Base-by-base conservation (phyloP, 345 rosid species). In the Streptanthus diversifolius region DNA sequence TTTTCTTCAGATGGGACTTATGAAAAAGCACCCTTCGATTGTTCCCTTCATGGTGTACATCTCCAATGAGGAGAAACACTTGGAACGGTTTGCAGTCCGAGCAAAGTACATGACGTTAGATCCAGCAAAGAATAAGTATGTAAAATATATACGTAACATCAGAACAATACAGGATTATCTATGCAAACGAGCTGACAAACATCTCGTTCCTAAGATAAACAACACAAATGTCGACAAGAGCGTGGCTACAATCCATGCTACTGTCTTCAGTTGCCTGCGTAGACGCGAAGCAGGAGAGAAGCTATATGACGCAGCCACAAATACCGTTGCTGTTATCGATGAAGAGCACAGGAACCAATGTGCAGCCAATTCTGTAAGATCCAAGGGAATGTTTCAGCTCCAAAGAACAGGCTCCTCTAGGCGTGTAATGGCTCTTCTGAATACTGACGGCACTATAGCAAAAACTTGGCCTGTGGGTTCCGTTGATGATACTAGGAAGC, bases 21-120 rank as follows among this genome's bases (percentile, higher is more conserved):
- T 92, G 98, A 95, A 90, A 82, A 90, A 92, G 79, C 99, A 95
- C 73, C 98, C 99, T 67, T 95, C 99, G 21, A 89, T 95, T 47
- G 80, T 92, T 79, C 99, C 99, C 21, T 92, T 95, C 80, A 95
- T 95, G 99, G 85, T 95, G 70, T 89, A 95, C 81, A 95, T 95
- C 10, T 55, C 96, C 15, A 95, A 85, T 61, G 99, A 92, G 81
- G 97, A 90, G 72, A 95, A 95, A 77, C 99, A 95, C 83, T 77
- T 95, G 83, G 99, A 95, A 68, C 83, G 99, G 55, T 95, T 95
- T 78, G 99, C 99, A 2, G 99, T 95, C 25, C 96, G 99, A 58
- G 99, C 99, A 35, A 95, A 95, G 84, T 95, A 95, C 81, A 95
- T 95, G 99, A 92, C 99, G 0, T 68, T 95, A 78, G 98, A 95